Base-by-base conservation (phyloP, 345 rosid species). In the Bruguiera sexangula region DNA sequence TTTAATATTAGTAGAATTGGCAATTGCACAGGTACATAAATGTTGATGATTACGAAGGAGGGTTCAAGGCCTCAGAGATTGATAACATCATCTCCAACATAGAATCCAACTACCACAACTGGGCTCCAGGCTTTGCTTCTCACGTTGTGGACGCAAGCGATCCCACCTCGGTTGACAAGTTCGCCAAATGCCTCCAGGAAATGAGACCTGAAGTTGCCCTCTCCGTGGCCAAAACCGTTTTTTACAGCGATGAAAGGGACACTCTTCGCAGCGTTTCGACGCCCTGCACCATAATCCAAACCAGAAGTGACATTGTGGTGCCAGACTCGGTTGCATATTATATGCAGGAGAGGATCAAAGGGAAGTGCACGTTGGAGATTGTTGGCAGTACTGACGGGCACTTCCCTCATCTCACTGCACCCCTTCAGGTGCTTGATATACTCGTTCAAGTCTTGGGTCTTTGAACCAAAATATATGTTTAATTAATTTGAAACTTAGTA, bases 361-460 rank as follows among this genome's bases (percentile, higher is more conserved):
- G 84, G 55, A 69, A 78, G 67, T 67, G 89, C 1, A 84, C 87
- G 8, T 87, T 91, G 68, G 91, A 85, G 56, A 79, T 85, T 3
- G 74, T 91, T 0, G 80, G 89, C 1, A 43, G 50, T 18, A 66
- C 76, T 9, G 48, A 66, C 4, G 95, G 97, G 1, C 97, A 91
- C 75, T 89, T 82, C 48, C 97, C 97, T 3, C 97, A 91, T 24
- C 71, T 89, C 51, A 91, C 95, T 6, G 88, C 88, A 13, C 91
- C 76, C 69, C 32, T 67, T 6, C 81, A 84, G 60, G 76, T 89
- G 26, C 77, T 91, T 69, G 65, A 73, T 34, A 74, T 89, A 62
- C 75, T 91, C 2, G 66, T 58, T 34, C 67, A 76, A 6, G 82
- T 81, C 46, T 70, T 91, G 32, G 86, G 82, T 43, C 50, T 43